phyloP scores from a whole-genome alignment of 2,329 filamentous ascomycete genomes.

The Penicillium sp. region DNA sequence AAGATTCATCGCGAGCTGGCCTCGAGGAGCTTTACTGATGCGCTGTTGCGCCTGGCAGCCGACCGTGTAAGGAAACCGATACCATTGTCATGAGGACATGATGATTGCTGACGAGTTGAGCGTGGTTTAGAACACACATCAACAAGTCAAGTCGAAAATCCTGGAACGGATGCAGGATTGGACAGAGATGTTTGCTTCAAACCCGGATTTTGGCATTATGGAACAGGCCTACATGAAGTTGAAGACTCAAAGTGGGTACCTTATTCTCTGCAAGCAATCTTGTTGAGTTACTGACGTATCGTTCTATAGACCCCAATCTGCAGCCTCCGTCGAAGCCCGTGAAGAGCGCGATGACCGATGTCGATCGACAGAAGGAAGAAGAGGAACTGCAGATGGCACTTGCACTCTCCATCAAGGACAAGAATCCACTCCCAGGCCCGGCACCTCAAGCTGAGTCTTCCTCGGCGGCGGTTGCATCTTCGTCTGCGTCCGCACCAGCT shows the following conservation, averaged over 20 bases:
- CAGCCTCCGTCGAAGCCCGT: conserved; percentile 90
- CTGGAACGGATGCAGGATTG: conserved; percentile 95
- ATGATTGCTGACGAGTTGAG: background rate
- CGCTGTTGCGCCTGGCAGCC: conserved; percentile 84
- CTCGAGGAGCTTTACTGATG: conserved; percentile 91
- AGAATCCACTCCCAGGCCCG: conserved; percentile 50
- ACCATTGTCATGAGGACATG: background rate
- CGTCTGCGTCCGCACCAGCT: conserved; percentile 39
- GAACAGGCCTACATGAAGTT: conserved; percentile 89
- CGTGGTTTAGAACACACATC: conserved; percentile 87
- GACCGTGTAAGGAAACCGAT: conserved; percentile 64
- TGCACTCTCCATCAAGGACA: conserved; percentile 89
- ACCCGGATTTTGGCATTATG: conserved; percentile 96
- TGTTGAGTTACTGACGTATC: conserved; percentile 1
- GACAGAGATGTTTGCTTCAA: conserved; percentile 89
- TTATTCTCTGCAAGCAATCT: no score
- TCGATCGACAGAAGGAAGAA: conserved; percentile 93
- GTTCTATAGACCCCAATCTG: conserved; percentile 77
- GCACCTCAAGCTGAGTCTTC: conserved; percentile 46
- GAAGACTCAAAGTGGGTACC: conserved; percentile 67
- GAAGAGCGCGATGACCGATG: conserved; percentile 87
- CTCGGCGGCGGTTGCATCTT: conserved; percentile 16
- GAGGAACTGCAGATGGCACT: conserved; percentile 97
- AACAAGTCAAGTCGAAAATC: conserved; percentile 96
- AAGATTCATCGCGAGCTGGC: conserved; percentile 88